Conservation (phyloP, 805 yeast species). For the Lachancea kluyveri region DNA sequence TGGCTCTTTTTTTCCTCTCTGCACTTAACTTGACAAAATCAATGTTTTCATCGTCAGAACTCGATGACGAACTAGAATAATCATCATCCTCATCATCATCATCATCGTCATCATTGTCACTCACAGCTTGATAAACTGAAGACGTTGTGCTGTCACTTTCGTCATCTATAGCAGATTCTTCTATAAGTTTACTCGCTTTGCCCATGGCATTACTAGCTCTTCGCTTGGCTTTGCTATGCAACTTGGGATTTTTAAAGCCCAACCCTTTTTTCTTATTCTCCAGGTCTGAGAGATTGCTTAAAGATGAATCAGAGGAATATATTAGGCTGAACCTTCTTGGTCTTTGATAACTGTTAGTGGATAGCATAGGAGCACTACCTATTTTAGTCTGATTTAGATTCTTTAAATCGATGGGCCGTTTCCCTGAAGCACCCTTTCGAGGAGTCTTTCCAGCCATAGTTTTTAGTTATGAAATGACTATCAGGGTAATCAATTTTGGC, state of each 20-base stretch:
- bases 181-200: constrained; percentile 33
- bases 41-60: constrained; percentile 59
- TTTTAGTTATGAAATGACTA: no score
- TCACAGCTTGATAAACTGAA: constrained; percentile 23
- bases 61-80: constrained; percentile 30
- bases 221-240: constrained; percentile 19
- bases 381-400: constrained; percentile 6
- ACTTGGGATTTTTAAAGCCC: constrained; percentile 21
- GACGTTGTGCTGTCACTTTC: constrained; percentile 13
- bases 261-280: constrained; percentile 25
- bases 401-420: constrained; percentile 10
- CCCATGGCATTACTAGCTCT: constrained; percentile 25
- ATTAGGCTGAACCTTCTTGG: constrained; percentile 40
- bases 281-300: constrained; percentile 35
- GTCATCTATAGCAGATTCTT: constrained; percentile 15
- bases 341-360: constrained; percentile 10
- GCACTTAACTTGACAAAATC: constrained; percentile 71
- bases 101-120: constrained; percentile 34
- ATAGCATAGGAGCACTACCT: constrained; percentile 8
- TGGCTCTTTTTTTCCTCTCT: constrained; percentile 51
- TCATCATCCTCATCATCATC: constrained; percentile 35
- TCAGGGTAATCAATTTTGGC: no score
- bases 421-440: constrained; percentile 16
- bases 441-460: constrained; percentile 22
- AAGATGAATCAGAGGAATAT: constrained; percentile 37